Evolutionary conservation across 2,329 filamentous ascomycete species (phyloP).

Genomic region (Penicillium sp.): DNA sequence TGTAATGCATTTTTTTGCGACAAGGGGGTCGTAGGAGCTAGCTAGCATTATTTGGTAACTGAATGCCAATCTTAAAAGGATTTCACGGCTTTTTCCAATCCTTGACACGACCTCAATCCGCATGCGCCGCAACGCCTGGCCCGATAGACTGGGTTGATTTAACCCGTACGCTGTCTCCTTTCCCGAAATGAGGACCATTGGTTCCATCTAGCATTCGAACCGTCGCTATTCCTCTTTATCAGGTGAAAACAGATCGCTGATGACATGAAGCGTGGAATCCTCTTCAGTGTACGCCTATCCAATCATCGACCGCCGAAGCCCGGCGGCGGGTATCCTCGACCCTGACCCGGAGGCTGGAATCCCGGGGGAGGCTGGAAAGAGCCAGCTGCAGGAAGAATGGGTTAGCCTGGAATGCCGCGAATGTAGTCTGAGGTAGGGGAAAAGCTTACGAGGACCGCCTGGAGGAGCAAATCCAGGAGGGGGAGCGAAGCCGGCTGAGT

Average conservation of each 20-base stretch:
- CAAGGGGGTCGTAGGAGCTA: slow-evolving; percentile 4
- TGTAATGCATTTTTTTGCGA: slow-evolving; percentile 6
- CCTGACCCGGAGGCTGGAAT: slow-evolving; percentile 67
- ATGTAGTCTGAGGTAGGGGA: slow-evolving; percentile 9
- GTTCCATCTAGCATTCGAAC: slow-evolving; percentile 10
- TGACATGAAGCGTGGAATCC: slow-evolving; percentile 24
- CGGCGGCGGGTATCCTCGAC: slow-evolving; percentile 53
- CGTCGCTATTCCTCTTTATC: slow-evolving; percentile 10
- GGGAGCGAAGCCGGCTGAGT: slow-evolving; percentile 47
- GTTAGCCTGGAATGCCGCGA: slow-evolving; percentile 32
- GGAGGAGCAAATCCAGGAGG: slow-evolving; percentile 49
- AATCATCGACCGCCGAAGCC: slow-evolving; percentile 48
- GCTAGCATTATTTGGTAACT: slow-evolving; percentile 8
- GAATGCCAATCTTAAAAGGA: slow-evolving; percentile 7
- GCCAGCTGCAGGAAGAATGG: slow-evolving; percentile 41
- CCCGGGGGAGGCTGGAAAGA: slow-evolving; percentile 63
- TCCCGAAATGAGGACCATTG: slow-evolving; percentile 14
- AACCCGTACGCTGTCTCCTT: slow-evolving; percentile 23
- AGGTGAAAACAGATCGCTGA: slow-evolving; percentile 22
- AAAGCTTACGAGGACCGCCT: slow-evolving; percentile 46
- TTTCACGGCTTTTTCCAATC: slow-evolving; percentile 23
- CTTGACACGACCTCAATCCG: slow-evolving; percentile 35
- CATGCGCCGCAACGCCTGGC: slow-evolving; percentile 45
- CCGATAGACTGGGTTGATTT: slow-evolving; percentile 33
- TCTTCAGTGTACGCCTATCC: slow-evolving; percentile 17